Base-by-base conservation (phyloP, 2,329 filamentous ascomycete species). In the Huntiella moniliformis region DNA sequence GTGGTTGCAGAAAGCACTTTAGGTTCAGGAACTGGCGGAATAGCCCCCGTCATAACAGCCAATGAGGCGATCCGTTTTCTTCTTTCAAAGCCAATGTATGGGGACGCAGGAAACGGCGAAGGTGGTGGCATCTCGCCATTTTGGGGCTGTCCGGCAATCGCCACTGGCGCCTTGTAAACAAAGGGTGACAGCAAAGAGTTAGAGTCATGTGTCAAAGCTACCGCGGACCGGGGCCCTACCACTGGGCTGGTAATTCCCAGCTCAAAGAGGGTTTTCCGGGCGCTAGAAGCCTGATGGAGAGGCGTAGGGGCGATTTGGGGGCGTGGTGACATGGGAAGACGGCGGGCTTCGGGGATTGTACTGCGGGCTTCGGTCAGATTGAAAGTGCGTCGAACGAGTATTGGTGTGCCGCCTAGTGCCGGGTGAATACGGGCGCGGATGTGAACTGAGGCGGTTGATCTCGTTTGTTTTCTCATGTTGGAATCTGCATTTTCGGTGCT, bases 381-480 rank as follows among this genome's bases (percentile, higher is more conserved):
- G 49, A 76, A 70, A 13, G 61, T 63, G 28, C 70, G 63, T 51
- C 65, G 62, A 13, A 77, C 59, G 1, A 67, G 52, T 51, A 73
- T 66, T 1, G 69, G 60, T 41, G 63, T 58, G 2, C 64, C 61
- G 4, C 59, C 55, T 13, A 56, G 54, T 33, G 57, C 58, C 12
- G 69, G 67, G 4, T 61, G 52, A 6, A 73, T 60, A 11, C 63
- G 58, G 2, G 65, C 67, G 12, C 66, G 61, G 41, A 71, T 34
- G 35, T 41, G 5, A 11, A 49, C 42, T 12, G 42, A 39, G 35
- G 28, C n/a, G 40, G 32, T 12, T 36, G 44, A 28, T 10, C 22
- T 28, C 7, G 22, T 22, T 8, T 28, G 22, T 28, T 28, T 28
- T 28, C 22, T 28, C 22, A 28, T 28, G 22, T 3, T 10, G 22